Evolutionary conservation across 2,329 filamentous ascomycete species (phyloP), one percentile per base, ranked within the genome.

Genomic region (Drechmeria coniospora): DNA sequence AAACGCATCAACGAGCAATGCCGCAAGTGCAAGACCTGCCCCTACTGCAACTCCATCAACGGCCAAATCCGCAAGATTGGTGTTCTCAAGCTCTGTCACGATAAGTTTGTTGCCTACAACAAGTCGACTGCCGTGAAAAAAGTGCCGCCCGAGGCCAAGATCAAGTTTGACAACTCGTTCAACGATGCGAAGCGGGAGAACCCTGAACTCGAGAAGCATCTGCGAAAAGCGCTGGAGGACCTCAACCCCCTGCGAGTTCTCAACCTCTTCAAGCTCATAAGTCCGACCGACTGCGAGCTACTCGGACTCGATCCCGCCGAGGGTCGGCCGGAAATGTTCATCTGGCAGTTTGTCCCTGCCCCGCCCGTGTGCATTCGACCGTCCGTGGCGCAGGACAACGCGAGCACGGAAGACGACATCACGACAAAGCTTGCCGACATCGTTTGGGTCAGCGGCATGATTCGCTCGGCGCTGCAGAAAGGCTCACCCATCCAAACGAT

Each of bases 351-450:
- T 45, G 67, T 98, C 20, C 90, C 90, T 1, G 87, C 87, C 1
- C 87, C 90, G 1, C 90, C 90, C 0, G 81, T 95, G 5, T 92
- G 83, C 40, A 92, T 98, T 43, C 70, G 90, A 33, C 90, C 90
- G 0, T 94, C 86, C 0, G 90, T 98, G 12, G 79, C 79, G 17
- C 90, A 95, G 51, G 90, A 95, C 37, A 81, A 74, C 34, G 80
- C 86, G 4, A 94, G 82, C 38, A 98, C 82, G 13, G 90, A 98
- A 51, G 90, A 98, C 46, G 90, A 98, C 44, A 69, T 98, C 35
- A 98, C 90, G 0, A 86, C 87, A 29, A 94, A 95, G 50, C 68
- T 98, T n/a, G 80, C 84, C 17, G 87, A 98, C 47, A 95, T 98
- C 38, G 78, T 94, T 8, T 82, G 92, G 43, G 82, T 92, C 37